Percentiles rank a stretch among this genome's conserved stretches.
These are phyloP conservation scores for Amaranthus hypochondriacus DNA, from an alignment of 148 eudicot genomes.

Conservation along the genomic window DNA sequence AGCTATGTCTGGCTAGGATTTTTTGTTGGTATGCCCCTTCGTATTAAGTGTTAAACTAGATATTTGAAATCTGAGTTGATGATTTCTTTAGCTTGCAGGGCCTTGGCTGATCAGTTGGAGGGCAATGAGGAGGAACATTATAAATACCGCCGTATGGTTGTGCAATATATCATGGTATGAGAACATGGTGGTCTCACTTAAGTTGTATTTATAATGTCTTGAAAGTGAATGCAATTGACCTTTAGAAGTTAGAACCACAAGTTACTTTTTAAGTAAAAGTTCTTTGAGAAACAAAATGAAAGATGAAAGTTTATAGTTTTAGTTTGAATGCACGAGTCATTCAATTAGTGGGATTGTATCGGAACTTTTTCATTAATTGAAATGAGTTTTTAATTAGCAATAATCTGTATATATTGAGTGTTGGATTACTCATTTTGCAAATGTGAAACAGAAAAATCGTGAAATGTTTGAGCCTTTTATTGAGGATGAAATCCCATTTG, in stretches of 20 bases:
- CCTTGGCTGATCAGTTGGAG: slow-evolving; percentile 88
- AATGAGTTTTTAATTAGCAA: not conserved
- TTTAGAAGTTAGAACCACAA: not conserved
- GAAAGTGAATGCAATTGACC: not conserved
- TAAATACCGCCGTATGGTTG: slow-evolving; percentile 79
- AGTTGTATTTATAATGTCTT: not conserved
- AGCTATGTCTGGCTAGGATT: not conserved
- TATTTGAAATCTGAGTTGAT: slow-evolving; percentile 24
- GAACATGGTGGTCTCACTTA: not conserved
- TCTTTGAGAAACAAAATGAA: not conserved
- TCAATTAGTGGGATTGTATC: not conserved
- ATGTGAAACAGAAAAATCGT: slow-evolving; percentile 49
- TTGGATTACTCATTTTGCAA: slow-evolving; percentile 1
- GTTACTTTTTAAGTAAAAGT: not conserved
- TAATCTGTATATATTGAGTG: not conserved
- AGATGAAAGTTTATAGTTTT: not conserved
- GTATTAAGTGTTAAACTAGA: not conserved
- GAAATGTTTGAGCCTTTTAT: slow-evolving; percentile 93
- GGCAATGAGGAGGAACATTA: slow-evolving; percentile 78
- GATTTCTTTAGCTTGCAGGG: slow-evolving; percentile 50
- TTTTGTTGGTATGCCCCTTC: not conserved
- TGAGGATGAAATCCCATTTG: slow-evolving; percentile 90
- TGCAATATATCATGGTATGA: slow-evolving; percentile 65
- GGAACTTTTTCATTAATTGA: not conserved
- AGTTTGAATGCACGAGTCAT: not conserved